These are phyloP conservation scores for Candida pseudoglaebosa DNA, from an alignment of 805 yeast species.

Conservation along the genomic window DNA sequence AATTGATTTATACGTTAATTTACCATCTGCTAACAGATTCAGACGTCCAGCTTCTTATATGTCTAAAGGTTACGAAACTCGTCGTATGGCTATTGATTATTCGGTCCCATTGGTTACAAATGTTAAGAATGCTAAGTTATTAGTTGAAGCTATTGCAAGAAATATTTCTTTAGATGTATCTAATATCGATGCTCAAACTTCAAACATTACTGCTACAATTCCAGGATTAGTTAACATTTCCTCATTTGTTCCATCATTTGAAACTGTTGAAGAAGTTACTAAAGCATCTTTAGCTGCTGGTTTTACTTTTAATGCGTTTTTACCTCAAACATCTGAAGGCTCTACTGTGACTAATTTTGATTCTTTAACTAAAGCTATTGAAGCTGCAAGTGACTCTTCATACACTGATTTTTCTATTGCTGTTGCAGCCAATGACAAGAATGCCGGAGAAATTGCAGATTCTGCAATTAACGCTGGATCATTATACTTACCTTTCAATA, in stretches of 20 bases:
- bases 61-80: constrained; percentile 94
- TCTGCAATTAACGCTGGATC: constrained; percentile 70
- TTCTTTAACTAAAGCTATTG: constrained; percentile 62
- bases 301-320: constrained; percentile 77
- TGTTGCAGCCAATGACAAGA: constrained; percentile 75
- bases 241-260: constrained; percentile 69
- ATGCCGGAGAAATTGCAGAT: constrained; percentile 57
- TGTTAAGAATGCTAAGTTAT: constrained; percentile 92
- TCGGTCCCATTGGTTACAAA: constrained; percentile 97
- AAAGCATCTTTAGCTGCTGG: constrained; percentile 77
- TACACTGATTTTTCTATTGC: constrained; percentile 80
- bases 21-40: constrained; percentile 95
- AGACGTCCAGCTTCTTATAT: constrained; percentile 98
- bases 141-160: constrained; percentile 90
- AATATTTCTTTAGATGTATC: constrained; percentile 62
- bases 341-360: constrained; percentile 60
- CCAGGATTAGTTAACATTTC: constrained; percentile 88
- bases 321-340: constrained; percentile 68
- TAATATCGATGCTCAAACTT: constrained; percentile 83
- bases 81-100: constrained; percentile 99
- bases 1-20: constrained; percentile 92
- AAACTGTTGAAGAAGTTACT: constrained; percentile 65
- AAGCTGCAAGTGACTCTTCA: constrained; percentile 53
- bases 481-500: constrained; percentile 76
- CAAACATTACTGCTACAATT: constrained; percentile 73